Percentiles rank a stretch among this genome's conserved stretches.
Evolutionary conservation across 2,329 filamentous ascomycete species (phyloP).

Genomic region (Fusarium nisikadoi): DNA sequence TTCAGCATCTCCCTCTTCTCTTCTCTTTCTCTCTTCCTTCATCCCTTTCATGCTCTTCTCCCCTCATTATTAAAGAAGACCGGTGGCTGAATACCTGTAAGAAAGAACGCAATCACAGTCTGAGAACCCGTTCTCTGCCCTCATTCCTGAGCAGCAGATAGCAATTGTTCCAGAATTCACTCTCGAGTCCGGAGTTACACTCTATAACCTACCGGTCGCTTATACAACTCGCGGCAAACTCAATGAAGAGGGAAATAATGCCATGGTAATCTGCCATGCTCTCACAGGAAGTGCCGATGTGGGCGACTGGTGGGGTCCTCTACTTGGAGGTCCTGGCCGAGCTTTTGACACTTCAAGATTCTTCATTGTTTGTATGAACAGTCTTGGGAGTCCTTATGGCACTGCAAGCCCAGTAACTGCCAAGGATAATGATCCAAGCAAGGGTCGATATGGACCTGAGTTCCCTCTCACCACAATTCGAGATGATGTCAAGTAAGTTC

Average conservation of each 20-base stretch:
- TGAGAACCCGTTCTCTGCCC: conserved; percentile 88
- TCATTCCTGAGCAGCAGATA: conserved; percentile 90
- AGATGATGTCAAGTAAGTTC: conserved; percentile 88
- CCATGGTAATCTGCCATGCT: conserved; percentile 83
- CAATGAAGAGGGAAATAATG: conserved; percentile 69
- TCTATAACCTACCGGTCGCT: conserved; percentile 79
- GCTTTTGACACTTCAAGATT: conserved; percentile 86
- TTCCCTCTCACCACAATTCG: conserved; percentile 95
- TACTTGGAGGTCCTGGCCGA: conserved; percentile 80
- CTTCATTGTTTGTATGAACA: conserved; percentile 89
- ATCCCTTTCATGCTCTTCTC: background rate
- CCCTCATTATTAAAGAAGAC: conserved; percentile 47
- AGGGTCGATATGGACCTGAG: conserved; percentile 89
- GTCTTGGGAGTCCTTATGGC: conserved; percentile 85
- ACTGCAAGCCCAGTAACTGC: conserved; percentile 89
- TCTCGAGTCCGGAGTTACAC: conserved; percentile 88
- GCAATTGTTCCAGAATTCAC: conserved; percentile 89
- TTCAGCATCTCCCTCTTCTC: background rate
- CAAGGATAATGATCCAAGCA: conserved; percentile 79
- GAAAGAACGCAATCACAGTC: conserved; percentile 75
- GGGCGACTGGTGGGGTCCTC: conserved; percentile 87
- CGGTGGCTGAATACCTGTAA: conserved; percentile 72
- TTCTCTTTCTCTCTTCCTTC: background rate
- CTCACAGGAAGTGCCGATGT: conserved; percentile 88
- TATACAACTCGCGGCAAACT: conserved; percentile 74